phyloP scores from a whole-genome alignment of 1,284 basidiomycete genomes.

The Chalciporus sp. region DNA sequence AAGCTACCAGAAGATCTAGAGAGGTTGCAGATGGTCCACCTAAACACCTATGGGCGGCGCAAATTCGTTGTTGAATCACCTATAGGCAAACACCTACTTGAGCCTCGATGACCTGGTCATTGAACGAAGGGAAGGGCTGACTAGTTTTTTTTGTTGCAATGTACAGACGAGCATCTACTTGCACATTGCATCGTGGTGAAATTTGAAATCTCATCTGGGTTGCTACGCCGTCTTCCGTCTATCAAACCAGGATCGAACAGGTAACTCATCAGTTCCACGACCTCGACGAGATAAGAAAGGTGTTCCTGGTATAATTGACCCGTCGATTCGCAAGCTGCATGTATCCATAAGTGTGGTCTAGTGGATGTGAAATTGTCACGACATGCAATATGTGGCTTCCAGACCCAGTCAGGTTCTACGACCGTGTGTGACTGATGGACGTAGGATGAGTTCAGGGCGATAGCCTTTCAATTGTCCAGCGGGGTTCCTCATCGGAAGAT shows the following conservation, averaged over 20 bases:
- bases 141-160: no score
- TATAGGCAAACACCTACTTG: no score
- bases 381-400: neutral
- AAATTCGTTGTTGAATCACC: no score
- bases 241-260: neutral
- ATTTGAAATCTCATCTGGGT: no score
- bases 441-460: slow-evolving; percentile 23
- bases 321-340: slow-evolving; percentile 32
- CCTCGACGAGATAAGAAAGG: slow-evolving; percentile 38
- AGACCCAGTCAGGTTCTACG: neutral
- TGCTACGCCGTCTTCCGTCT: neutral
- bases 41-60: no score
- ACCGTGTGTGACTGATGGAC: neutral
- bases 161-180: no score
- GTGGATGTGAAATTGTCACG: neutral
- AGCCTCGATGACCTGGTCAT: no score
- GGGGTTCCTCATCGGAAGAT: slow-evolving; percentile 44
- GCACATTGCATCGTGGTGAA: no score
- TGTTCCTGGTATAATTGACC: slow-evolving; percentile 42
- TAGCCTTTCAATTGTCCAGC: slow-evolving; percentile 33
- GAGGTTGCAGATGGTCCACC: no score
- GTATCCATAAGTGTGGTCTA: neutral
- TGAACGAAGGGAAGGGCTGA: no score
- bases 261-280: slow-evolving; percentile 3
- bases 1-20: no score